A percentile compares a stretch with the other conserved stretches of the same genome.
Evolutionary conservation across 2,329 filamentous ascomycete species (phyloP).

Genomic region (Fusarium tjaetaba): DNA sequence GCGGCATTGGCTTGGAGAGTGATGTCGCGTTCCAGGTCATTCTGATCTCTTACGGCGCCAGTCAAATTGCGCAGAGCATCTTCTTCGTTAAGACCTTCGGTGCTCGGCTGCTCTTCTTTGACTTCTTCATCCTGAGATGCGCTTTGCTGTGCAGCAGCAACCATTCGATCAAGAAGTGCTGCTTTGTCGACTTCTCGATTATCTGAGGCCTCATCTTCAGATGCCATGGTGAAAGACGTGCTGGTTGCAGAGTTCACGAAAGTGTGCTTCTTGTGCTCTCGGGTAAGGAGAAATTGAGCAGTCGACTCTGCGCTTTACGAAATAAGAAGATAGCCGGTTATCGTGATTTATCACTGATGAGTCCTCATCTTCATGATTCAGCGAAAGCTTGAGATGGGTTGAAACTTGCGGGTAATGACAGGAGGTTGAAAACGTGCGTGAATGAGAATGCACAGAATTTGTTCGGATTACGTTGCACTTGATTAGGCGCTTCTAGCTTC

Average conservation of each 20-base stretch:
- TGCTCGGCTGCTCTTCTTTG: constrained; percentile 15
- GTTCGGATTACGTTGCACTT: constrained; percentile 9
- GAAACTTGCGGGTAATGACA: neutral
- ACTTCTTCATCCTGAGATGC: constrained; percentile 20
- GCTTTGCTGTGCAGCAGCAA: constrained; percentile 46
- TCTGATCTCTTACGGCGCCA: constrained; percentile 81
- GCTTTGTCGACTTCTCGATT: constrained; percentile 40
- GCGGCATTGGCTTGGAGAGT: constrained; percentile 68
- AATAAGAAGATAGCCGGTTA: neutral
- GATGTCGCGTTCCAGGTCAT: constrained; percentile 91
- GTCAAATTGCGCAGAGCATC: constrained; percentile 70
- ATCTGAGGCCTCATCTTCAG: constrained; percentile 34
- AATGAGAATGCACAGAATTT: neutral
- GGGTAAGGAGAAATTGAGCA: neutral
- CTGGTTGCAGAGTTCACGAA: neutral
- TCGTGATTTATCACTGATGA: neutral
- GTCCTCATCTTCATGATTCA: neutral
- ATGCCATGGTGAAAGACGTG: constrained; percentile 39
- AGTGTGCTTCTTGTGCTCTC: neutral
- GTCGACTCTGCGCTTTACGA: neutral
- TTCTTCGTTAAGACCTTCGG: constrained; percentile 62
- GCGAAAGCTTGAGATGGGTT: neutral
- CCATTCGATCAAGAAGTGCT: constrained; percentile 44
- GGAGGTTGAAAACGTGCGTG: constrained; percentile 4
- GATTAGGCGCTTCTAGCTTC: neutral